Conservation (phyloP, 305 asterid genomes). For the Ajuga reptans region DNA sequence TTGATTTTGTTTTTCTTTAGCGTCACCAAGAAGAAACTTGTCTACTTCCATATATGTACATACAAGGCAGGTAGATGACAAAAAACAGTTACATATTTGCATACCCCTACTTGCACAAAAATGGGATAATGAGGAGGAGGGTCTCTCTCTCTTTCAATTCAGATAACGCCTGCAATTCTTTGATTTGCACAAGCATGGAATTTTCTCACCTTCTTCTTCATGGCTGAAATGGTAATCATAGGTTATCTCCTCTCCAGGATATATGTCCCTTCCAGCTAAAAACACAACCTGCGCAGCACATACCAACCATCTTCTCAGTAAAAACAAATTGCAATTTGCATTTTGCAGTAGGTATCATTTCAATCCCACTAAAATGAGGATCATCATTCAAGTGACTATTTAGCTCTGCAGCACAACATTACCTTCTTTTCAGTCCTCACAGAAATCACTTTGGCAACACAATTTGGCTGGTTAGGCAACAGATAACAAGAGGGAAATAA, state of each 20-base stretch:
- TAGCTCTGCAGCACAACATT: background rate
- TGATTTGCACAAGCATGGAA: slow-evolving; percentile 53
- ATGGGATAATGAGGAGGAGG: background rate
- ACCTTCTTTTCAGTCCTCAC: slow-evolving; percentile 65
- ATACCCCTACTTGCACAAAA: background rate
- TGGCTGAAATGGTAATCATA: slow-evolving; percentile 68
- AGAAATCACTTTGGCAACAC: slow-evolving; percentile 52
- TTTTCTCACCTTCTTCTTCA: slow-evolving; percentile 59
- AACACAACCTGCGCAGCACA: slow-evolving; percentile 53
- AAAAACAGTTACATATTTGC: background rate
- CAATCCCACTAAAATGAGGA: background rate
- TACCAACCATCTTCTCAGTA: background rate
- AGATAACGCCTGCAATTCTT: slow-evolving; percentile 52
- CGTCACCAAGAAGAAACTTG: background rate
- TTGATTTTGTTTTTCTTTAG: no score
- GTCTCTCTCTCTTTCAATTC: slow-evolving; percentile 30
- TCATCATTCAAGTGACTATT: background rate
- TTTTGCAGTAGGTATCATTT: background rate
- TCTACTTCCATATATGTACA: background rate
- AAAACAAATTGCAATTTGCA: background rate
- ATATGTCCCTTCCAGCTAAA: slow-evolving; percentile 58
- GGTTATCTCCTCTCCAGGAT: slow-evolving; percentile 73
- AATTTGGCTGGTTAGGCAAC: slow-evolving; percentile 53
- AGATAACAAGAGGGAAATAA: slow-evolving; percentile 3
- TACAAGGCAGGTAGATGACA: background rate